Percentiles rank a stretch among this genome's conserved stretches.
These are phyloP conservation scores for Aureobasidium musti DNA, from an alignment of 2,329 filamentous ascomycete species.

Conservation along the genomic window DNA sequence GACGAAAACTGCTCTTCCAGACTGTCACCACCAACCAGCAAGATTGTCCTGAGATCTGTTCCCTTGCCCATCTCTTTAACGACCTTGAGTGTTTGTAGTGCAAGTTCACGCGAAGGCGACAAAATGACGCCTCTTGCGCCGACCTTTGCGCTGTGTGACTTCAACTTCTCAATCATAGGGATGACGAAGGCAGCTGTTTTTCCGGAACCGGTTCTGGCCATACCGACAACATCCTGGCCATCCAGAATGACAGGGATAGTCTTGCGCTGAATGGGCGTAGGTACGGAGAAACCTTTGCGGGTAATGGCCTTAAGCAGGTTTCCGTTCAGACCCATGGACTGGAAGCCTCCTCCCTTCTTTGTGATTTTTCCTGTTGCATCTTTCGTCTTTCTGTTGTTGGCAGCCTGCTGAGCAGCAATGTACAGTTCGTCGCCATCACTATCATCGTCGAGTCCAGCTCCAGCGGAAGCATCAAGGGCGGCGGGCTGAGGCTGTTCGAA, in stretches of 20 bases:
- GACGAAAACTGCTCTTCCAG: slow-evolving; percentile 91
- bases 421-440: slow-evolving; percentile 68
- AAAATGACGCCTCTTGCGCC: slow-evolving; percentile 84
- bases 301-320: slow-evolving; percentile 87
- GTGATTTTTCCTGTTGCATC: slow-evolving; percentile 81
- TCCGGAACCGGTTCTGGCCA: slow-evolving; percentile 97
- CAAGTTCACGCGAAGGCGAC: slow-evolving; percentile 90
- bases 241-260: slow-evolving; percentile 90
- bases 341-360: slow-evolving; percentile 96
- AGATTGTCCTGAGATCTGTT: slow-evolving; percentile 85
- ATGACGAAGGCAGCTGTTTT: slow-evolving; percentile 99
- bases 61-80: slow-evolving; percentile 91
- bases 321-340: slow-evolving; percentile 85
- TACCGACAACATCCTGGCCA: slow-evolving; percentile 93
- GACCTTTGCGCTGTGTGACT: slow-evolving; percentile 81
- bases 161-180: slow-evolving; percentile 94
- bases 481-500: slow-evolving; percentile 3
- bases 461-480: slow-evolving; percentile 42
- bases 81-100: slow-evolving; percentile 91
- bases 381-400: slow-evolving; percentile 80
- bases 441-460: slow-evolving; percentile 32
- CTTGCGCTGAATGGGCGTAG: slow-evolving; percentile 96
- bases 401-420: slow-evolving; percentile 83
- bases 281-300: slow-evolving; percentile 91
- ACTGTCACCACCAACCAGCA: slow-evolving; percentile 93